Conservation (phyloP, 2,329 filamentous ascomycete genomes). For the Endoconidiophora polonica region DNA sequence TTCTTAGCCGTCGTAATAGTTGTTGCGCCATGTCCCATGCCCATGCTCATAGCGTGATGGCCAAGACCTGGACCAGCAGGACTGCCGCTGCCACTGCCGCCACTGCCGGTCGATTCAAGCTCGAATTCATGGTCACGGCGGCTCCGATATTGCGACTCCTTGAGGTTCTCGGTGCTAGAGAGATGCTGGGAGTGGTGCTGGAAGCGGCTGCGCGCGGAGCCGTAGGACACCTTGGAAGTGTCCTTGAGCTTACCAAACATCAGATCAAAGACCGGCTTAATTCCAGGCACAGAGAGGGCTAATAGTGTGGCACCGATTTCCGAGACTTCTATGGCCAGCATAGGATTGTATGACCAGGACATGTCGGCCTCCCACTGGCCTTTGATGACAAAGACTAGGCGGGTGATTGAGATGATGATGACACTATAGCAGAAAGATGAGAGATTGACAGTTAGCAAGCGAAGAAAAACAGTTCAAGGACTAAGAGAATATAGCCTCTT, state of each 20-base stretch:
- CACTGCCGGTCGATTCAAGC: constrained; percentile 10
- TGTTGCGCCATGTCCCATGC: constrained; percentile 5
- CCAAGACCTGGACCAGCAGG: neutral
- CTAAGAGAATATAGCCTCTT: constrained; percentile 14
- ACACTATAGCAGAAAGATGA: constrained; percentile 21
- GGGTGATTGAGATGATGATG: constrained; percentile 30
- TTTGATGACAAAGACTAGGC: constrained; percentile 29
- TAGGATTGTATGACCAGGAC: constrained; percentile 34
- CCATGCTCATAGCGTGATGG: neutral
- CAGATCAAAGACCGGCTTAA: constrained; percentile 30
- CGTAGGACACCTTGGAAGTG: constrained; percentile 12
- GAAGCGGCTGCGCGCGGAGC: constrained; percentile 19
- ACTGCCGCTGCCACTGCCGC: constrained; percentile 5
- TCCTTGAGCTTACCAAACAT: constrained; percentile 18
- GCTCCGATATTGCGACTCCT: constrained; percentile 8
- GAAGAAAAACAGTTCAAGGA: neutral
- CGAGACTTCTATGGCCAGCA: constrained; percentile 32
- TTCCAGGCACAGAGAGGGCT: constrained; percentile 32
- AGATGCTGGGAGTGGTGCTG: constrained; percentile 19
- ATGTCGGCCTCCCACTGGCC: constrained; percentile 30
- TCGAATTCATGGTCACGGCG: constrained; percentile 7
- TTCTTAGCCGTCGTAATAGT: constrained; percentile 10
- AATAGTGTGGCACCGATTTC: constrained; percentile 34
- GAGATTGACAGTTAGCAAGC: neutral
- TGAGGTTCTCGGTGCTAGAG: constrained; percentile 13